Evolutionary conservation across 441 rosid species (phyloP).

Genomic region (Viola pubescens): DNA sequence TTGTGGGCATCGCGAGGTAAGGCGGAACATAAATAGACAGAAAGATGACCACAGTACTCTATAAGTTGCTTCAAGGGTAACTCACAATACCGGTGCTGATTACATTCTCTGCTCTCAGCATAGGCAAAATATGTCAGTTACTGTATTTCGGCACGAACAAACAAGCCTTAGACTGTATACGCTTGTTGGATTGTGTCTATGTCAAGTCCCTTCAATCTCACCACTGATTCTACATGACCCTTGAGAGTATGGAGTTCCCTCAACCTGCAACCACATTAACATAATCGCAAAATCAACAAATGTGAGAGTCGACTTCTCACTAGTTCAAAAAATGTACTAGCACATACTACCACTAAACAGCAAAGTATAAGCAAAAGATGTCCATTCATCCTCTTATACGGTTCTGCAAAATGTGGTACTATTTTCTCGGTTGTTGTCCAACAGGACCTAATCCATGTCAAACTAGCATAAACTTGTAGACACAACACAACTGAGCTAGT

Average conservation of each 20-base stretch:
- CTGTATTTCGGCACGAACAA: not conserved
- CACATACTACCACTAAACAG: too few species aligned
- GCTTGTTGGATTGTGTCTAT: slow-evolving; percentile 91
- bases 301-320: not conserved
- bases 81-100: slow-evolving; percentile 10
- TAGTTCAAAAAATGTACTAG: too few species aligned
- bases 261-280: slow-evolving; percentile 41
- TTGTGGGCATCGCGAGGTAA: slow-evolving; percentile 2
- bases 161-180: slow-evolving; percentile 61
- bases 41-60: slow-evolving; percentile 13
- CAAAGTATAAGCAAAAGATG: too few species aligned
- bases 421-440: too few species aligned
- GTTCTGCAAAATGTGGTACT: too few species aligned
- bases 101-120: slow-evolving; percentile 8
- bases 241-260: slow-evolving; percentile 89
- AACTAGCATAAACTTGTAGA: too few species aligned
- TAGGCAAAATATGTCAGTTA: slow-evolving; percentile 7
- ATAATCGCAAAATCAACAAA: not conserved
- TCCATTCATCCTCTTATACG: too few species aligned
- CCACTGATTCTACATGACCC: slow-evolving; percentile 93
- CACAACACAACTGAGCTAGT: too few species aligned
- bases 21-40: not conserved
- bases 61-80: slow-evolving; percentile 5
- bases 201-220: slow-evolving; percentile 85
- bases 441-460: too few species aligned